phyloP scores from a whole-genome alignment of 768 basidiomycete species.

The Rhizopogon vulgaris region DNA sequence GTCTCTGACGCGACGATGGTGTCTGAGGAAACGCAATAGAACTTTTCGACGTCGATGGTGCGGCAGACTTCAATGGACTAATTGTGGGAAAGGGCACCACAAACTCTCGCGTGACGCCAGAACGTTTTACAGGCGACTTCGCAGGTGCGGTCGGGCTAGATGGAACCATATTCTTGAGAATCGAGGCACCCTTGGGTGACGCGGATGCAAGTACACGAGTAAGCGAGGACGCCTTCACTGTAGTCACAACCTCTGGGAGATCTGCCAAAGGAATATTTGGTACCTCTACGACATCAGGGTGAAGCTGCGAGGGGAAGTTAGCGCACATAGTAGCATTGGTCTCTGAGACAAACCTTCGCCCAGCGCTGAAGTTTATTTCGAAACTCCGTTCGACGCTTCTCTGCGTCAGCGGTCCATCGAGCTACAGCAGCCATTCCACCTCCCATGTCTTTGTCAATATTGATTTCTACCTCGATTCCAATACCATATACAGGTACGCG shows the following conservation, averaged over 20 bases:
- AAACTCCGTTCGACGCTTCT: conserved; percentile 54
- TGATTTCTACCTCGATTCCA: conserved; percentile 83
- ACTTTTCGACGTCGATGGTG: conserved; percentile 41
- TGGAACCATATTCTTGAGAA: conserved; percentile 25
- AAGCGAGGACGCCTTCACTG: conserved; percentile 56
- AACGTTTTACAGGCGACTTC: conserved; percentile 26
- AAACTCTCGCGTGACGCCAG: conserved; percentile 8
- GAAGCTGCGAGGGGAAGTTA: conserved; percentile 37
- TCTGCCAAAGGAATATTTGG: conserved; percentile 61
- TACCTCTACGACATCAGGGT: conserved; percentile 34
- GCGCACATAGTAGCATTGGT: background rate
- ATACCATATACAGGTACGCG: conserved; percentile 78
- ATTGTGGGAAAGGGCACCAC: conserved; percentile 39
- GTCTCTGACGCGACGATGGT: conserved; percentile 45
- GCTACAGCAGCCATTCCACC: conserved; percentile 88
- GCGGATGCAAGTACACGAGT: conserved; percentile 67
- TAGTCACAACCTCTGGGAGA: conserved; percentile 51
- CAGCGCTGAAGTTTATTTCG: conserved; percentile 56
- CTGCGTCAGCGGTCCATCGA: conserved; percentile 72
- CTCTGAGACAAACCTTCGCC: conserved; percentile 41
- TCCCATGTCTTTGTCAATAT: conserved; percentile 73
- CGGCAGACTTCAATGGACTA: conserved; percentile 26
- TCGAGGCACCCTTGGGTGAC: conserved; percentile 53
- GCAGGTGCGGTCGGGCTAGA: conserved; percentile 31
- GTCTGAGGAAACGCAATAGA: conserved; percentile 57